Evolutionary conservation across 495 filamentous ascomycete genomes (phyloP).

Genomic region (Neurospora sp.): DNA sequence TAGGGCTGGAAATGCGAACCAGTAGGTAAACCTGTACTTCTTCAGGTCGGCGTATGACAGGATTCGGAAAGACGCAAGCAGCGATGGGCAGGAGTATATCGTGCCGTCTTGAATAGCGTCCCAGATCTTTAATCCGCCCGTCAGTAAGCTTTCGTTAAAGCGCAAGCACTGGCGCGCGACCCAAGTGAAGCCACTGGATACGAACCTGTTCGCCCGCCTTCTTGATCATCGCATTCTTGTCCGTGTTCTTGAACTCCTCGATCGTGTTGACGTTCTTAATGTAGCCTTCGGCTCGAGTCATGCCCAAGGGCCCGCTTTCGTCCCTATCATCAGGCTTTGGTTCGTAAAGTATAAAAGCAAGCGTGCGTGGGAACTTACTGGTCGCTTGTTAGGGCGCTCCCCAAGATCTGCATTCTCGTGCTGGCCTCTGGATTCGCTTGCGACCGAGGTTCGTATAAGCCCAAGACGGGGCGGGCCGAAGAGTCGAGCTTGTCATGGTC

Average conservation of each 20-base stretch:
- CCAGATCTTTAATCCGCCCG: conserved; percentile 60
- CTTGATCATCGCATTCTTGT: conserved; percentile 62
- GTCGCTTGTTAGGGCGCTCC: conserved; percentile 70
- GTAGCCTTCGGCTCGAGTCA: conserved; percentile 78
- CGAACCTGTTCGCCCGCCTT: conserved; percentile 66
- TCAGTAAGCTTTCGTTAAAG: conserved; percentile 7
- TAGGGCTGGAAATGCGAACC: conserved; percentile 89
- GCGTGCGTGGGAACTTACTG: conserved; percentile 47
- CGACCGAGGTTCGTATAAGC: conserved; percentile 75
- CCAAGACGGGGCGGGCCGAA: conserved; percentile 76
- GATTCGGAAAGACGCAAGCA: conserved; percentile 77
- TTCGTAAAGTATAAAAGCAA: conserved; percentile 3
- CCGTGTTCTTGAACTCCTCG: conserved; percentile 75
- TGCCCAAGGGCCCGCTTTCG: conserved; percentile 57
- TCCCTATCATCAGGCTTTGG: background rate
- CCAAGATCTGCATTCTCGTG: conserved; percentile 79
- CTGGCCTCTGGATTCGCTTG: conserved; percentile 58
- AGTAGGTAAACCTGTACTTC: conserved; percentile 89
- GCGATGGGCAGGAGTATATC: conserved; percentile 86
- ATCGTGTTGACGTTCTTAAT: conserved; percentile 96
- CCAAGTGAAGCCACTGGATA: background rate
- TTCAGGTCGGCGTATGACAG: conserved; percentile 96
- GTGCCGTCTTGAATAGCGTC: conserved; percentile 93
- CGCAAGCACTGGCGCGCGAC: background rate
- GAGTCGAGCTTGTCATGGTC: conserved; percentile 95